Conservation (phyloP, 2,329 filamentous ascomycete species). For the Colletotrichum costaricense region DNA sequence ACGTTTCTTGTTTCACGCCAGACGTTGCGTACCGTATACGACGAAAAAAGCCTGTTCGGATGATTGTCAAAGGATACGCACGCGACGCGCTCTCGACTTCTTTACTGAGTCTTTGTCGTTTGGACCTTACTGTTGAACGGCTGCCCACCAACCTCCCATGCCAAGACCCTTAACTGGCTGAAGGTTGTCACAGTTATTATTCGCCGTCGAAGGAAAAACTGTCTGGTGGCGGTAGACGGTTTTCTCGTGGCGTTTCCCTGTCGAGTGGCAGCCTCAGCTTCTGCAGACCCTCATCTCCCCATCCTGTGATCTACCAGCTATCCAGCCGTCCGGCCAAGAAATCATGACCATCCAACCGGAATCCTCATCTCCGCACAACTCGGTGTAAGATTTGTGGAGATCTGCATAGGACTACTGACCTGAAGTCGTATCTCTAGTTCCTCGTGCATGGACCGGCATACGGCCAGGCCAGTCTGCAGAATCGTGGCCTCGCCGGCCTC, state of each 20-base stretch:
- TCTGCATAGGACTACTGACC: slow-evolving; percentile 8
- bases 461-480: neutral
- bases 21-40: neutral
- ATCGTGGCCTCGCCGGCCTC: neutral
- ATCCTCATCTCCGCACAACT: slow-evolving; percentile 1
- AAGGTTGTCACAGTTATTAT: neutral
- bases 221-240: neutral
- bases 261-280: neutral
- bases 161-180: neutral
- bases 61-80: neutral
- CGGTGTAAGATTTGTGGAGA: slow-evolving; percentile 1
- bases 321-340: neutral
- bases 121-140: neutral
- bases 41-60: neutral
- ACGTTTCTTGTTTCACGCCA: slow-evolving; percentile 5
- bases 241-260: neutral
- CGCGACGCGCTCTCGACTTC: neutral
- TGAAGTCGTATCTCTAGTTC: neutral
- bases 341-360: neutral
- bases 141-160: neutral
- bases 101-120: neutral
- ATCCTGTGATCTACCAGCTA: neutral
- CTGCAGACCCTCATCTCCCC: neutral
- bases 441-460: slow-evolving; percentile 1
- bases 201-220: neutral